phyloP scores from a whole-genome alignment of 2,329 filamentous ascomycete genomes.

The Dryadomyces quercus-mongolicae region DNA sequence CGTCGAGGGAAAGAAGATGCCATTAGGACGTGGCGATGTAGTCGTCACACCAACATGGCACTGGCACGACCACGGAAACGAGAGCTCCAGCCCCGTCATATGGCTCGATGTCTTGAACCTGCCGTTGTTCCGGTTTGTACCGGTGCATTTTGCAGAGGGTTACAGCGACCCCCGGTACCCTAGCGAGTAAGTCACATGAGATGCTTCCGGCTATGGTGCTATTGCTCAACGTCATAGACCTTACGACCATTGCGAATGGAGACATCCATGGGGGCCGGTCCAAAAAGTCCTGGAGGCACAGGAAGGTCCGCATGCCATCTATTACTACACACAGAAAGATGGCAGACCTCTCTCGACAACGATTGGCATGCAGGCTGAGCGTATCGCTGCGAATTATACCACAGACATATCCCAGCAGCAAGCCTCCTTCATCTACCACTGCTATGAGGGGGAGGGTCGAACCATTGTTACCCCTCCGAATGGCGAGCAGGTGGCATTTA shows the following conservation, averaged over 20 bases:
- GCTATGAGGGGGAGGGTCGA: slow-evolving; percentile 32
- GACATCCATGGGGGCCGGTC: slow-evolving; percentile 17
- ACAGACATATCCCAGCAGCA: slow-evolving; percentile 25
- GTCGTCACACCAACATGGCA: slow-evolving; percentile 44
- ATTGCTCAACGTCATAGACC: slow-evolving; percentile 1
- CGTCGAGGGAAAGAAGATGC: slow-evolving; percentile 34
- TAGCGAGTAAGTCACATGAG: slow-evolving; percentile 19
- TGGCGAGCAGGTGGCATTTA: slow-evolving; percentile 19
- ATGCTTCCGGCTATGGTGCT: slow-evolving; percentile 38
- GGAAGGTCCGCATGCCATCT: no score
- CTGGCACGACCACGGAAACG: slow-evolving; percentile 44
- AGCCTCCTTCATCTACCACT: slow-evolving; percentile 38
- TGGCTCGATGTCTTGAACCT: slow-evolving; percentile 45
- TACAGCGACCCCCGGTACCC: slow-evolving; percentile 30
- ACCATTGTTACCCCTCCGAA: slow-evolving; percentile 18
- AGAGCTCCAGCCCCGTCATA: slow-evolving; percentile 38
- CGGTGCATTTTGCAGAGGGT: slow-evolving; percentile 40
- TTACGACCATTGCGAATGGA: slow-evolving; percentile 22
- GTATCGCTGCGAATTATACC: no score
- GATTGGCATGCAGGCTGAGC: no score
- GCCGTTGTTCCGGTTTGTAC: slow-evolving; percentile 35
- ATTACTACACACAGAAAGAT: no score
- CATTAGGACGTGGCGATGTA: slow-evolving; percentile 38
- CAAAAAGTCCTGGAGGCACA: no score
- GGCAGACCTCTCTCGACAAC: no score